A percentile compares a stretch with the other conserved stretches of the same genome.
Conservation (phyloP, 345 rosid genomes). For the Eucalyptus brandiana region DNA sequence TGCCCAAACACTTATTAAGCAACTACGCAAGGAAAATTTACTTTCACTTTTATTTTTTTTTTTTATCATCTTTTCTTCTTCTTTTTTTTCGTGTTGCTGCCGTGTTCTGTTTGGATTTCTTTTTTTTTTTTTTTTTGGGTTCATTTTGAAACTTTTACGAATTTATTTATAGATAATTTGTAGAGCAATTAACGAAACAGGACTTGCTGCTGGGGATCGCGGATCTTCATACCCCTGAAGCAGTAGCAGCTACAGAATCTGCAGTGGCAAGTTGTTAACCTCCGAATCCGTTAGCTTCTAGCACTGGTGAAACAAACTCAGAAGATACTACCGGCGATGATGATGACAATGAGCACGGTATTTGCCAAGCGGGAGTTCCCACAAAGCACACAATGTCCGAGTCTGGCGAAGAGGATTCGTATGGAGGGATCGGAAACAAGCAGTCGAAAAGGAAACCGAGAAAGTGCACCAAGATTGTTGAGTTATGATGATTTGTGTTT, state of each 20-base stretch:
- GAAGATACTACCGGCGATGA: conserved; percentile 7
- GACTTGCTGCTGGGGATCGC: conserved; percentile 65
- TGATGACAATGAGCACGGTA: neutral
- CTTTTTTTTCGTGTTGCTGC: too few species aligned
- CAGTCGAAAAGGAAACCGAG: conserved; percentile 13
- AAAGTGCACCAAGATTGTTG: conserved; percentile 10
- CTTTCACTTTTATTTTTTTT: too few species aligned
- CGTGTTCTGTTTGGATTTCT: too few species aligned
- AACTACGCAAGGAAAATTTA: too few species aligned
- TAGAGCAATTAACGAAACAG: neutral
- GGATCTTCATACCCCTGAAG: conserved; percentile 86
- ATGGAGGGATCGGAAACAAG: neutral
- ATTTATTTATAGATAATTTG: too few species aligned
- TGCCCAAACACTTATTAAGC: too few species aligned
- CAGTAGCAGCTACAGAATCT: conserved; percentile 79
- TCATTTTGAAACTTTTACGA: too few species aligned
- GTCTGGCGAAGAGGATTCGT: neutral
- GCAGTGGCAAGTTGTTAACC: conserved; percentile 30
- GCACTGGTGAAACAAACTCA: conserved; percentile 25
- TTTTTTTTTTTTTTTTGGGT: too few species aligned
- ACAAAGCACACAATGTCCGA: neutral
- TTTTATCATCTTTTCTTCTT: too few species aligned
- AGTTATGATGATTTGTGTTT: conserved; percentile 13
- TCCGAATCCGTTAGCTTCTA: neutral
- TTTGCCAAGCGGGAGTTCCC: neutral